A percentile compares a stretch with the other conserved stretches of the same genome.
These are phyloP conservation scores for Sophora flavescens DNA, from an alignment of 306 rosid genomes.

Conservation along the genomic window DNA sequence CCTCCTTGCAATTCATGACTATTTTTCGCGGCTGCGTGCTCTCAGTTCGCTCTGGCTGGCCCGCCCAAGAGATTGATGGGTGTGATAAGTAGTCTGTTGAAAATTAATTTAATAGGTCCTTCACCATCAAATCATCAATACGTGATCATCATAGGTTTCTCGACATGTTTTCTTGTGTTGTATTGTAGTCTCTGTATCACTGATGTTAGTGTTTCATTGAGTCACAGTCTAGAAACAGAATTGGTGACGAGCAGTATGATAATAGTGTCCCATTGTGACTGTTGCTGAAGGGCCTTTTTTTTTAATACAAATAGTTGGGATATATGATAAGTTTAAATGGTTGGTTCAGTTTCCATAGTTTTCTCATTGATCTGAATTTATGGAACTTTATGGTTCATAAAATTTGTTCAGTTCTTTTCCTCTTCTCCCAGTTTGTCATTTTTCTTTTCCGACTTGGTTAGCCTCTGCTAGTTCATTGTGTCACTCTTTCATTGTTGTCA, in stretches of 20 bases:
- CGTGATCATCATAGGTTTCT: slow-evolving; percentile 41
- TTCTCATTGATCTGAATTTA: neutral
- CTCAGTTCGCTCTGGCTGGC: slow-evolving; percentile 99
- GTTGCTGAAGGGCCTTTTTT: slow-evolving; percentile 33
- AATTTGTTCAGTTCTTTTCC: neutral
- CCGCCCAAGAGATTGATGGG: slow-evolving; percentile 84
- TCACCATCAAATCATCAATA: slow-evolving; percentile 35
- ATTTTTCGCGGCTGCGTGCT: slow-evolving; percentile 88
- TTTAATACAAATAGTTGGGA: slow-evolving; percentile 32
- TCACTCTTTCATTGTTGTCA: neutral
- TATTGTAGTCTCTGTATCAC: slow-evolving; percentile 40
- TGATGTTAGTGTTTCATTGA: slow-evolving; percentile 41
- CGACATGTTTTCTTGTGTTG: slow-evolving; percentile 42
- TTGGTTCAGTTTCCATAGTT: slow-evolving; percentile 23
- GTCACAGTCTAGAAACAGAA: slow-evolving; percentile 48
- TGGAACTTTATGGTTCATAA: neutral
- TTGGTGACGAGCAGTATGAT: slow-evolving; percentile 46
- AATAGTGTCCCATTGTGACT: slow-evolving; percentile 52
- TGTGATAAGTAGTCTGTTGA: slow-evolving; percentile 35
- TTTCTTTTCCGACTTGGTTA: neutral
- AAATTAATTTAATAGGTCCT: slow-evolving; percentile 41
- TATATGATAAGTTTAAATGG: slow-evolving; percentile 10
- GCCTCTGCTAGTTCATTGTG: neutral
- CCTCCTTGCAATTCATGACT: slow-evolving; percentile 88
- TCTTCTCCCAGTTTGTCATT: neutral